phyloP scores from a whole-genome alignment of 2,329 filamentous ascomycete species.

The Penicillium occitanis region DNA sequence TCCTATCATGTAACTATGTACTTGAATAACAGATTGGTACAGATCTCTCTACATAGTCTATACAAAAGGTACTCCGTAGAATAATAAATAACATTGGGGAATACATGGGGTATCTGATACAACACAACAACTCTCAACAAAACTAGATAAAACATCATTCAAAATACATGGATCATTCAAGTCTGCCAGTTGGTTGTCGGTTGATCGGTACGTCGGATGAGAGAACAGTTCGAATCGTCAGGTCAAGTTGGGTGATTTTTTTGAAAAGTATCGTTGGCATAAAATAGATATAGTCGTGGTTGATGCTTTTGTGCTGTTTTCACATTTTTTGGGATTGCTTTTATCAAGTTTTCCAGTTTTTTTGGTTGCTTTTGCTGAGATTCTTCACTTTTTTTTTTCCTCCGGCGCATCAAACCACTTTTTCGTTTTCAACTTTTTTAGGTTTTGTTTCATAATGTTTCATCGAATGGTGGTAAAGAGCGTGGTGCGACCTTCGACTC shows the following conservation, averaged over 20 bases:
- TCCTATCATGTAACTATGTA: no score
- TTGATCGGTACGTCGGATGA: neutral
- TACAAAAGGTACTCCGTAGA: neutral
- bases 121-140: slow-evolving; percentile 8
- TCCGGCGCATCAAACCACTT: slow-evolving; percentile 7
- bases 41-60: neutral
- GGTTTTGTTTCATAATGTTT: neutral
- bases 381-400: slow-evolving; percentile 4
- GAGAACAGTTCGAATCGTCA: neutral
- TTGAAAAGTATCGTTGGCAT: neutral
- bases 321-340: neutral
- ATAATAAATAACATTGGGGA: neutral
- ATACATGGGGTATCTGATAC: slow-evolving; percentile 13
- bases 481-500: neutral
- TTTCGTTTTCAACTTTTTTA: slow-evolving; percentile 13
- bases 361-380: neutral
- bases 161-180: slow-evolving; percentile 1
- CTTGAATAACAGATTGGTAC: neutral
- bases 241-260: neutral
- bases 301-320: slow-evolving; percentile 10
- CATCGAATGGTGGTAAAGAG: neutral
- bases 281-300: neutral
- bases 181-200: neutral
- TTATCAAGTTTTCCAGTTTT: neutral
- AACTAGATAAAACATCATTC: slow-evolving; percentile 7